Percentiles rank a stretch among this genome's conserved stretches.
These are phyloP conservation scores for Curvularia lunata DNA, from an alignment of 2,329 filamentous ascomycete species.

Conservation along the genomic window DNA sequence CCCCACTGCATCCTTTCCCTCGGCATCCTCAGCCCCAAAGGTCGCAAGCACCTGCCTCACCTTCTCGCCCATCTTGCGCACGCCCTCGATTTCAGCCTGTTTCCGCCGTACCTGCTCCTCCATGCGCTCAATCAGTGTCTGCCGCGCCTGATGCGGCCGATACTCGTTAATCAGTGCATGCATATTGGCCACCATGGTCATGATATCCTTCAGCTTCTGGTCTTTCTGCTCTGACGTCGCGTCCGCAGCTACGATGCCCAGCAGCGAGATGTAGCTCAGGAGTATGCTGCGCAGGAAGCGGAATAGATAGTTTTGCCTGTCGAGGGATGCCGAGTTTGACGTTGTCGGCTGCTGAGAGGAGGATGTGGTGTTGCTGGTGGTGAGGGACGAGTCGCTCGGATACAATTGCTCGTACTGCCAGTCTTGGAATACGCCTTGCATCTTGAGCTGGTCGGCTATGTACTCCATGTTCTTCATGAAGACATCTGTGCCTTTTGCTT, in stretches of 20 bases:
- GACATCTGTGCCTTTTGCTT: constrained; percentile 30
- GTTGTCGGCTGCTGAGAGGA: constrained; percentile 20
- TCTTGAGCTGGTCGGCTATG: constrained; percentile 35
- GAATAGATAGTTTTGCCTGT: constrained; percentile 68
- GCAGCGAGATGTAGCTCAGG: constrained; percentile 85
- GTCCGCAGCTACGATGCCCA: constrained; percentile 72
- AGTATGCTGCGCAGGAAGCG: constrained; percentile 83
- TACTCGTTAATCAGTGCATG: constrained; percentile 95
- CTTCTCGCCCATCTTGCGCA: constrained; percentile 71
- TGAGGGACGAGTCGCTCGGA: constrained; percentile 45
- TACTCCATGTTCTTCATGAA: constrained; percentile 36
- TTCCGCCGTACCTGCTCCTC: constrained; percentile 79
- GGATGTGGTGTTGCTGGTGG: constrained; percentile 29
- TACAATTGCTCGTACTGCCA: constrained; percentile 75
- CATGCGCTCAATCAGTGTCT: constrained; percentile 86
- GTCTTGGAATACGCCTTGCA: constrained; percentile 66
- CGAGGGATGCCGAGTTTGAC: constrained; percentile 57
- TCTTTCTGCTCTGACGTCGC: constrained; percentile 68
- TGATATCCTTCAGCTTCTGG: constrained; percentile 77
- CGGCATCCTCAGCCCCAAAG: constrained; percentile 54
- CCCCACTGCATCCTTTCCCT: constrained; percentile 8
- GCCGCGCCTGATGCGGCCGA: constrained; percentile 87
- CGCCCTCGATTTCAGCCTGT: constrained; percentile 73
- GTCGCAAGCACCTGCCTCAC: constrained; percentile 76
- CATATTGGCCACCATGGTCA: constrained; percentile 85